Conservation (phyloP, 2,329 filamentous ascomycete species). For the Alternaria ventricosa region DNA sequence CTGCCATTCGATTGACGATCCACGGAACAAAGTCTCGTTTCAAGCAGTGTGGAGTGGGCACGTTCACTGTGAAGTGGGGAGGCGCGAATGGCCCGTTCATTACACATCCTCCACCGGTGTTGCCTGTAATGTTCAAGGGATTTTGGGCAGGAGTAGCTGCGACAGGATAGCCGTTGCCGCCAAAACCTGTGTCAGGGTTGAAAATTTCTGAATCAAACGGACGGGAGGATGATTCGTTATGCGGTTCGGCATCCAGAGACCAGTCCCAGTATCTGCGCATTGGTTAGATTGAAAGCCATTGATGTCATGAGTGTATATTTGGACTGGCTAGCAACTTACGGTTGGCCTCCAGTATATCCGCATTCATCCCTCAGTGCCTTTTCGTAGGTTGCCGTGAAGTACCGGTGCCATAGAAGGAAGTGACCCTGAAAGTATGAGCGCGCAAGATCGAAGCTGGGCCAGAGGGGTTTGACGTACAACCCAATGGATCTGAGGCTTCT, state of each 20-base stretch:
- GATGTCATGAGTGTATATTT: neutral
- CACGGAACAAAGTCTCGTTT: conserved; percentile 40
- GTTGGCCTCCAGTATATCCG: conserved; percentile 28
- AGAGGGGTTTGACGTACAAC: conserved; percentile 6
- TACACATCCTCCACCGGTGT: conserved; percentile 45
- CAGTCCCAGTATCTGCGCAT: conserved; percentile 44
- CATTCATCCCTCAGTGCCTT: conserved; percentile 28
- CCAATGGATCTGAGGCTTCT: conserved; percentile 33
- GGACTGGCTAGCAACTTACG: neutral
- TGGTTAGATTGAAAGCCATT: neutral
- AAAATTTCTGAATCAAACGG: conserved; percentile 28
- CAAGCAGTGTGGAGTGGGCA: conserved; percentile 34
- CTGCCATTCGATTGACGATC: conserved; percentile 28
- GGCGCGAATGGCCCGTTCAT: conserved; percentile 36
- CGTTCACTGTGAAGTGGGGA: conserved; percentile 28
- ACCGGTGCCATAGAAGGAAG: conserved; percentile 32
- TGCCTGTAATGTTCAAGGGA: conserved; percentile 31
- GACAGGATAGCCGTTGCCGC: conserved; percentile 43
- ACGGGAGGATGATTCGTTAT: conserved; percentile 14
- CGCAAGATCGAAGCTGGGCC: neutral
- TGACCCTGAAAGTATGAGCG: conserved; percentile 7
- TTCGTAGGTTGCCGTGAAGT: conserved; percentile 30
- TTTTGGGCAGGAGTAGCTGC: conserved; percentile 33
- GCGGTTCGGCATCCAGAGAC: conserved; percentile 26
- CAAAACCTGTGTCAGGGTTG: conserved; percentile 36